Evolutionary conservation across 495 filamentous ascomycete species (phyloP).

Genomic region (Massariosphaeria phaeospora): DNA sequence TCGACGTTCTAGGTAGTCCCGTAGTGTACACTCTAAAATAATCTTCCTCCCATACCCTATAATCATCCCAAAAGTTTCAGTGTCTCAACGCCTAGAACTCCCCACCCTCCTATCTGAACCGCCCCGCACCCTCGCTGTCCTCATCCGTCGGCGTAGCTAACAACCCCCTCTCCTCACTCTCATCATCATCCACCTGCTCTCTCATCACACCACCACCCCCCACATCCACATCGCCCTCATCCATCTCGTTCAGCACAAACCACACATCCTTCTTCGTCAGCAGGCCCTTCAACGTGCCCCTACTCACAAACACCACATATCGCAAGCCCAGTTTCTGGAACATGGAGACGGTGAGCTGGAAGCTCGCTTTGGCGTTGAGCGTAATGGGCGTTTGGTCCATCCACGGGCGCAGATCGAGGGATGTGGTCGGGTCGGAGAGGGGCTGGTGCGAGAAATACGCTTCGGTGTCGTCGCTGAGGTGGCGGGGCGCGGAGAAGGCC

Average conservation of each 20-base stretch:
- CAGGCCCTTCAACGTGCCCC: slow-evolving; percentile 74
- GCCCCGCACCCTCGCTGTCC: background rate
- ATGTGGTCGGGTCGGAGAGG: slow-evolving; percentile 69
- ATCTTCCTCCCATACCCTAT: too few relatives aligned
- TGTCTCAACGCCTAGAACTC: too few relatives aligned
- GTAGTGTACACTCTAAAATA: too few relatives aligned
- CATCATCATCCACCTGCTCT: slow-evolving; percentile 11
- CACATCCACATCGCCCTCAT: slow-evolving; percentile 43
- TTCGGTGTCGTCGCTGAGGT: slow-evolving; percentile 64
- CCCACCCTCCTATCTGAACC: background rate
- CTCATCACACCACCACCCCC: slow-evolving; percentile 17
- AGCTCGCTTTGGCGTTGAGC: slow-evolving; percentile 63
- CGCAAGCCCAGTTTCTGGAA: slow-evolving; percentile 90
- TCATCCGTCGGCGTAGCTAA: slow-evolving; percentile 7
- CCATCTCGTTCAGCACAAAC: slow-evolving; percentile 79
- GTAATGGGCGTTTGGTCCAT: slow-evolving; percentile 98
- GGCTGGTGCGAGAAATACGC: slow-evolving; percentile 79
- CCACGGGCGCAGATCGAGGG: slow-evolving; percentile 86
- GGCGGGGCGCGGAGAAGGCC: slow-evolving; percentile 48
- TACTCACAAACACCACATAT: slow-evolving; percentile 82
- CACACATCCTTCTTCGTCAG: slow-evolving; percentile 99
- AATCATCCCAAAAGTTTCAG: too few relatives aligned
- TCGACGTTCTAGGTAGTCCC: too few relatives aligned
- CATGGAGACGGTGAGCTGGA: slow-evolving; percentile 79
- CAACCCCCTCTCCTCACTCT: slow-evolving; percentile 18